Base-by-base conservation (phyloP, 139 green algal genomes). In the Micractinium conductrix region DNA sequence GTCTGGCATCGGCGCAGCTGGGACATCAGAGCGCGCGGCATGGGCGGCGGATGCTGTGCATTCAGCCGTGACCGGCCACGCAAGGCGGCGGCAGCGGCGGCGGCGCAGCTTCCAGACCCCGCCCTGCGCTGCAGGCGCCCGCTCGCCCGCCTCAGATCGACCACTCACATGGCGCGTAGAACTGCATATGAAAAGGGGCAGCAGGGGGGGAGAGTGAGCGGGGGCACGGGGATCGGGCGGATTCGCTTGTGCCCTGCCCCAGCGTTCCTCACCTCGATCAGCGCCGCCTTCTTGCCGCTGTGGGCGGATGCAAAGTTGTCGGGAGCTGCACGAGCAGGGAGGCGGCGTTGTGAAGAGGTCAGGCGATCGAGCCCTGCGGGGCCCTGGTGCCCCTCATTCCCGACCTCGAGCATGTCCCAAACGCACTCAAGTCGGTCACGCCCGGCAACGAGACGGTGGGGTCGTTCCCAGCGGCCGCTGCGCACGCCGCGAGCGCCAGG, bases 131-230 rank as follows among this genome's bases (percentile, higher is more conserved):
- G n/a, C n/a, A n/a, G n/a, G n/a, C n/a, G n/a, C n/a, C n/a, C n/a
- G n/a, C n/a, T n/a, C n/a, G n/a, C n/a, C n/a, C n/a, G n/a, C 21
- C 21, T 8, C 69, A 50, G 42, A 16, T 44, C n/a, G 43, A 16
- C 44, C 4, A 72, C 76, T 82, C 58, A 82, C 91, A 96, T 21
- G 93, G 93, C 4, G 93, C 92, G n/a, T 96, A 96, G 86, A 96
- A 96, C 87, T 96, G 90, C 33, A 87, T 4, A 68, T 38, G 38
- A 38, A 17, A 2, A 60, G 21, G 28, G 37, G 28, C 30, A 53
- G 38, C 14, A 79, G 9, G 33, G 5, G 4, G 19, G 17, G 38
- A 14, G 17, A 30, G 14, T 30, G 37, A 8, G 14, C 55, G 12
- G 24, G 28, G 45, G 16, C 14, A 17, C 30, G 2, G 5, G 44